phyloP scores from a whole-genome alignment of 805 yeast species.

The Cyberlindnera mycetangii region DNA sequence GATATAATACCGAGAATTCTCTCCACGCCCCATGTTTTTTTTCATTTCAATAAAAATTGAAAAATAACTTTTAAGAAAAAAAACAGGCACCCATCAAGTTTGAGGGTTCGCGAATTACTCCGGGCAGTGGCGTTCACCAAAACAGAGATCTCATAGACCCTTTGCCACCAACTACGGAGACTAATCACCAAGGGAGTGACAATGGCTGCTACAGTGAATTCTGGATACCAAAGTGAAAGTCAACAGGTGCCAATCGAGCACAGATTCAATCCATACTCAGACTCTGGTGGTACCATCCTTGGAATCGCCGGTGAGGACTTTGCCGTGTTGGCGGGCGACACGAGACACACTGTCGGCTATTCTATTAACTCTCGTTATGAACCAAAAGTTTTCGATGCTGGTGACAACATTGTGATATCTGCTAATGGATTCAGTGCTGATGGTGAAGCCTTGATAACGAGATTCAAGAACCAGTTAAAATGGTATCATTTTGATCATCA shows the following conservation, averaged over 20 bases:
- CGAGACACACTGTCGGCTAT: conserved; percentile 95
- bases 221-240: conserved; percentile 61
- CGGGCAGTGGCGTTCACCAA: not conserved
- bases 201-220: conserved; percentile 46
- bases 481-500: conserved; percentile 94
- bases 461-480: conserved; percentile 60
- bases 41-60: too few species aligned
- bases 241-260: conserved; percentile 75
- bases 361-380: conserved; percentile 90
- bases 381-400: conserved; percentile 85
- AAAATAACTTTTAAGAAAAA: too few species aligned
- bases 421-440: conserved; percentile 98
- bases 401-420: conserved; percentile 81
- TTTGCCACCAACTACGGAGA: conserved; percentile 2
- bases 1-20: too few species aligned
- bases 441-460: conserved; percentile 77
- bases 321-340: conserved; percentile 96
- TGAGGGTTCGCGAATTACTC: too few species aligned
- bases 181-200: conserved; percentile 2
- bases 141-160: not conserved
- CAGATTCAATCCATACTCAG: conserved; percentile 88
- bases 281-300: conserved; percentile 94
- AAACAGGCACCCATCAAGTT: too few species aligned
- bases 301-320: conserved; percentile 98
- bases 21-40: too few species aligned